phyloP scores from a whole-genome alignment of 768 basidiomycete species.

The Tricholoma bakamatsutake region DNA sequence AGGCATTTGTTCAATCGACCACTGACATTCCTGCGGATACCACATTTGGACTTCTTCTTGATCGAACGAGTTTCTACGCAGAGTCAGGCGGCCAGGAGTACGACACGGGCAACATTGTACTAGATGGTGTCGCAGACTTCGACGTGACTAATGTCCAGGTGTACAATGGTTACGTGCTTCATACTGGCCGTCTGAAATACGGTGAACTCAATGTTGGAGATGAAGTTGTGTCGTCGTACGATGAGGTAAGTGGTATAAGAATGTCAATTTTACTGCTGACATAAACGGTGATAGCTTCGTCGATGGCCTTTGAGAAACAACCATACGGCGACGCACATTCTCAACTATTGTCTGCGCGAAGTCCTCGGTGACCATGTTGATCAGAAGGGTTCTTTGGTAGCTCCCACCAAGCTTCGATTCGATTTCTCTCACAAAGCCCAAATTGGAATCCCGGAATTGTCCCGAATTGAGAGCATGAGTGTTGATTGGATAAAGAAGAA shows the following conservation, averaged over 20 bases:
- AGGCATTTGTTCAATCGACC: constrained; percentile 68
- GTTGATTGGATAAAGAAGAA: constrained; percentile 88
- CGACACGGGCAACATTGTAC: constrained; percentile 92
- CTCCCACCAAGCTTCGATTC: constrained; percentile 92
- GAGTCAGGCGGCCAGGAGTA: constrained; percentile 97
- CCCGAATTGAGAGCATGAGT: constrained; percentile 78
- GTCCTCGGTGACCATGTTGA: constrained; percentile 96
- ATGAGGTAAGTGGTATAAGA: constrained; percentile 54
- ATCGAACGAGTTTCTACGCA: constrained; percentile 94
- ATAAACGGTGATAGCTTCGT: constrained; percentile 50
- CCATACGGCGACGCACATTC: constrained; percentile 97
- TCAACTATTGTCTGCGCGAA: constrained; percentile 91
- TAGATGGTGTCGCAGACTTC: constrained; percentile 89
- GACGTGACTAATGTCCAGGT: constrained; percentile 91
- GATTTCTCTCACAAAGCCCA: constrained; percentile 97
- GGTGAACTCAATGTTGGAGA: constrained; percentile 76
- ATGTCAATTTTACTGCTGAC: neutral
- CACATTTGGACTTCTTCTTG: constrained; percentile 81
- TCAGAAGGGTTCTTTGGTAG: constrained; percentile 96
- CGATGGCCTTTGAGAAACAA: constrained; percentile 96
- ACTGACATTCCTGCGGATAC: constrained; percentile 54
- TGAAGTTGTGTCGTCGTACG: constrained; percentile 84
- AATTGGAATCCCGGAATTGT: constrained; percentile 69
- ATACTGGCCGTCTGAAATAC: constrained; percentile 87
- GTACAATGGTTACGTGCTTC: constrained; percentile 93